phyloP scores from a whole-genome alignment of 1,139 yeast species.

The Taiozyma sp. region DNA sequence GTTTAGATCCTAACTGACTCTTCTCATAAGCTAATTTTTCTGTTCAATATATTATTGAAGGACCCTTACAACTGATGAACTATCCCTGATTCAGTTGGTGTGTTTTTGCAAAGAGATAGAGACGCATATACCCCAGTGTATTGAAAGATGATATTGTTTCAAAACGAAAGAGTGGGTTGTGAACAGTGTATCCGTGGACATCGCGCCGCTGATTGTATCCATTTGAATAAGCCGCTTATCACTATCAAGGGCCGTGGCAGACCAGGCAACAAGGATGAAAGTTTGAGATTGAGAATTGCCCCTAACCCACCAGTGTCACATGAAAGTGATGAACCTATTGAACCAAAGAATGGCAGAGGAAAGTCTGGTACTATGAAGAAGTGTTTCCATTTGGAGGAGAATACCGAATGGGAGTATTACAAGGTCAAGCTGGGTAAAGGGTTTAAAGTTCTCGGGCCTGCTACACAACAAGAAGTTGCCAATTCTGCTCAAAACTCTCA shows the following conservation, averaged over 20 bases:
- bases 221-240: constrained; percentile 70
- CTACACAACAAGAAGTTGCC: constrained; percentile 1
- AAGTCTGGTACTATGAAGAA: constrained; percentile 5
- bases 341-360: constrained; percentile 10
- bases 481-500: not conserved
- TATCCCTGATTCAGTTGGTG: too few species aligned
- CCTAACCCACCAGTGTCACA: constrained; percentile 8
- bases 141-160: constrained; percentile 68
- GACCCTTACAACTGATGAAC: not conserved
- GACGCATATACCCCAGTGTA: too few species aligned
- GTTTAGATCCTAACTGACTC: not conserved
- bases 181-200: constrained; percentile 91
- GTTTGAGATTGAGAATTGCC: constrained; percentile 11
- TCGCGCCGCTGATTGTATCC: constrained; percentile 82
- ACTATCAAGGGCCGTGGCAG: constrained; percentile 89
- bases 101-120: too few species aligned
- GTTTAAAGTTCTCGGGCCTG: constrained; percentile 9
- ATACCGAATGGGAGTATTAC: constrained; percentile 8
- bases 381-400: constrained; percentile 14
- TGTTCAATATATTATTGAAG: not conserved
- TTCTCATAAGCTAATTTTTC: not conserved
- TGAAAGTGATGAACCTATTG: constrained; percentile 7
- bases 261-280: constrained; percentile 37
- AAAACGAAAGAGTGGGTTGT: constrained; percentile 86
- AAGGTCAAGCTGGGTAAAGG: constrained; percentile 13